A percentile compares a stretch with the other conserved stretches of the same genome.
Conservation (phyloP, 2,329 filamentous ascomycete genomes). For the Lomentospora prolificans region DNA sequence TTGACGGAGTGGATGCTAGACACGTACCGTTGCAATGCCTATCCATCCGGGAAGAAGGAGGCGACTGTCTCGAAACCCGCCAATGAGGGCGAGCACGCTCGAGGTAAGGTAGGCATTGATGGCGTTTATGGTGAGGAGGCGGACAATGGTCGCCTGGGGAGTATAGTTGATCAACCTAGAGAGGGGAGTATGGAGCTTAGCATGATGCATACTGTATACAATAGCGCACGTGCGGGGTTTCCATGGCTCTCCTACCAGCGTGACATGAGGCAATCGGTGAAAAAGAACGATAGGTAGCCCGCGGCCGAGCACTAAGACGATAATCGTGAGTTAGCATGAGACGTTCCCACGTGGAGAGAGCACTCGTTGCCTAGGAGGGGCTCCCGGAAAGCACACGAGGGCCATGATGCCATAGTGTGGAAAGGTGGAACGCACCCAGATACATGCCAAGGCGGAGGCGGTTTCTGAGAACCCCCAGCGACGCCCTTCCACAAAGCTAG, state of each 20-base stretch:
- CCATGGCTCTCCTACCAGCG: conserved; percentile 67
- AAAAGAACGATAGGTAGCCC: conserved; percentile 72
- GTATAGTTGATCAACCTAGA: conserved; percentile 77
- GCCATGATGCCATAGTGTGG: background rate
- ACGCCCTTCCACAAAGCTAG: conserved; percentile 14
- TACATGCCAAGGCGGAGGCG: conserved; percentile 61
- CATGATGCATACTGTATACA: no score
- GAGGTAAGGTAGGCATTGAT: conserved; percentile 68
- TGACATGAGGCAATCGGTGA: conserved; percentile 77
- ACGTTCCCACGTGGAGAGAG: conserved; percentile 3
- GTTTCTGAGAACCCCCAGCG: conserved; percentile 36
- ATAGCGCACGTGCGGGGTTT: no score
- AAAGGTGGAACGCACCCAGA: conserved; percentile 50
- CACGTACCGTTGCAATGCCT: conserved; percentile 58
- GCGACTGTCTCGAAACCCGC: conserved; percentile 59
- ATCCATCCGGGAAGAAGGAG: conserved; percentile 71
- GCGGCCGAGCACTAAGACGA: conserved; percentile 57
- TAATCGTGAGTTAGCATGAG: conserved; percentile 3
- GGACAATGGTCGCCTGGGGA: conserved; percentile 68
- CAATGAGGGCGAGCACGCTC: conserved; percentile 59
- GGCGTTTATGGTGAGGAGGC: conserved; percentile 64
- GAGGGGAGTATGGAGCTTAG: background rate
- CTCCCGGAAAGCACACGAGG: background rate
- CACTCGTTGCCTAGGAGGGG: background rate
- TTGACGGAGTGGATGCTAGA: conserved; percentile 2